Percentiles rank a stretch among this genome's conserved stretches.
Evolutionary conservation across 306 rosid genomes (phyloP).

Genomic region (Acacia acuminata): DNA sequence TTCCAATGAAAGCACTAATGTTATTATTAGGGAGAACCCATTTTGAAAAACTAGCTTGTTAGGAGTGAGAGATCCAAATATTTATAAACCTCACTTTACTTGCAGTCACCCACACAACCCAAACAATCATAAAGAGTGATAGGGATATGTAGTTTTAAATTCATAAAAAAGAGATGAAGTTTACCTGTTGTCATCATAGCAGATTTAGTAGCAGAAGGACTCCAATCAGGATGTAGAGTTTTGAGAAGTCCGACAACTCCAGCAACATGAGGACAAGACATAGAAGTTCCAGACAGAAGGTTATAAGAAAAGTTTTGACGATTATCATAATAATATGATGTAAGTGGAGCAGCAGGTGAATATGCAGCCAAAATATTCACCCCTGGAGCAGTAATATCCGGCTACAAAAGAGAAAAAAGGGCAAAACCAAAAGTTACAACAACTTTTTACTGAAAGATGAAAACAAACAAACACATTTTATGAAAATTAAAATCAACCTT

Average conservation of each 20-base stretch:
- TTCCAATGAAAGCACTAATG: no score
- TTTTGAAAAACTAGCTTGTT: no score
- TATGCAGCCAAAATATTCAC: background rate
- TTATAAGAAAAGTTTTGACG: background rate
- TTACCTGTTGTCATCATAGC: background rate
- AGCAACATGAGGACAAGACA: constrained; percentile 1
- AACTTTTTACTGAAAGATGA: background rate
- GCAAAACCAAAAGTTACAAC: background rate
- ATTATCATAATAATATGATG: background rate
- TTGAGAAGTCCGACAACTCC: background rate
- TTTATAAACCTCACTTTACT: no score
- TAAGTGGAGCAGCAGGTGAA: background rate
- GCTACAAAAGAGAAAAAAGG: background rate
- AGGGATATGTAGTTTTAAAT: no score
- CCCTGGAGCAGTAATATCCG: background rate
- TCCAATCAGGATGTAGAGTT: background rate
- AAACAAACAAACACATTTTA: no score
- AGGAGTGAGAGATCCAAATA: no score
- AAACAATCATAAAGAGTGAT: no score
- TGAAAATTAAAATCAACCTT: background rate
- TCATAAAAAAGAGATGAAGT: background rate
- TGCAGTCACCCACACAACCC: no score
- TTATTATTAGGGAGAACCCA: background rate
- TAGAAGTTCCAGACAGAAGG: background rate
- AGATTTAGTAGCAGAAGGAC: background rate